Evolutionary conservation across 2,329 filamentous ascomycete genomes (phyloP), one percentile per base, ranked within the genome.

Genomic region (Clonostachys solani): DNA sequence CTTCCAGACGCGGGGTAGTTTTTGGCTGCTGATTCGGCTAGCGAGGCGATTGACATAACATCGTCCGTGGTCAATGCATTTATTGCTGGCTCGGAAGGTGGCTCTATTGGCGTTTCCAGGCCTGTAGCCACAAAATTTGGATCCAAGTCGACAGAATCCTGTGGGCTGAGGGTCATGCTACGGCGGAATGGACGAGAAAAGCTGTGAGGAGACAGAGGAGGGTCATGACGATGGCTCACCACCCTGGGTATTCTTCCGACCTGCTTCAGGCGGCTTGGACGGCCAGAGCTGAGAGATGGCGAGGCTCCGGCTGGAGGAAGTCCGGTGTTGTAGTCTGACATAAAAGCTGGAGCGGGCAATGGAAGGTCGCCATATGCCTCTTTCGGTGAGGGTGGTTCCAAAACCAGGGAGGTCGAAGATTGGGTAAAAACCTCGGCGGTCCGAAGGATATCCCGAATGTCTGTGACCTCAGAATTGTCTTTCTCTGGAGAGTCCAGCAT

Each of bases 191-290:
- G 90, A 9, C 90, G 77, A 4, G 92, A 96, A 62, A 96, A 96
- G 33, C 89, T 95, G 60, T 83, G 85, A 2, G 87, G 80, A 1
- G 88, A 85, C 2, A 81, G 15, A 38, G 15, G 80, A 43, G 80
- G 80, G 51, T 86, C 80, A 35, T 83, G 73, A 46, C 84, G 78
- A 42, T 78, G 83, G 42, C 82, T 89, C 33, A 92, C 75, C 5
- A 96, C 89, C 56, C 83, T 84, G 9, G 92, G 92, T 45, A 96
- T 96, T 15, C 92, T 82, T 9, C 91, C 92, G 42, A 96, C 84
- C 55, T 92, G 89, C 29, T 84, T 82, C 16, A 95, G 71, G 47
- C 91, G 79, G 59, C 82, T 88, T 7, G 60, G 63, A 29, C 47
- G 47, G 16, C 44, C 47, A 6, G 47, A 49, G 15, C 40, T 35